Percentiles rank a stretch among this genome's conserved stretches.
These are phyloP conservation scores for Pleoardoris graminearum DNA, from an alignment of 2,329 filamentous ascomycete species.

Conservation along the genomic window DNA sequence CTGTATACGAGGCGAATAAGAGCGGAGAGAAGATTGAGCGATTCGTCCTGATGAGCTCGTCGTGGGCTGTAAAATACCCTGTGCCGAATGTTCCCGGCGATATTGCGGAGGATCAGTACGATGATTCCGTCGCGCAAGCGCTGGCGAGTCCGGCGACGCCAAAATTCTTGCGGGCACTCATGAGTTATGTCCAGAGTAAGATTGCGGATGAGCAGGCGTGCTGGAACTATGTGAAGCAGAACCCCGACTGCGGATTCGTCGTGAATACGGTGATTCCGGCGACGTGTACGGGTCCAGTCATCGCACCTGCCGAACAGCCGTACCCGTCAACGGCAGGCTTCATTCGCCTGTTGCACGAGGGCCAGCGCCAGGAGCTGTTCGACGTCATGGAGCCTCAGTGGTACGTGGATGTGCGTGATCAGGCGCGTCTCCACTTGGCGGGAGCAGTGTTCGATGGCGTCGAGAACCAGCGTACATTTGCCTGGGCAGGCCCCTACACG, in stretches of 20 bases:
- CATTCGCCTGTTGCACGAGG: slow-evolving; percentile 12
- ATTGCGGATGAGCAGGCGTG: slow-evolving; percentile 13
- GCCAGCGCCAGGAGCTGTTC: slow-evolving; percentile 11
- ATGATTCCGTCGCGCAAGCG: slow-evolving; percentile 31
- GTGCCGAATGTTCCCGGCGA: slow-evolving; percentile 37
- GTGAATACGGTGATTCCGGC: slow-evolving; percentile 16
- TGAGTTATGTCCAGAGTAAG: slow-evolving; percentile 60
- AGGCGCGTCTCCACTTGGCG: slow-evolving; percentile 19
- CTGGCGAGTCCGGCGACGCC: slow-evolving; percentile 33
- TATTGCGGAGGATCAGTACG: slow-evolving; percentile 37
- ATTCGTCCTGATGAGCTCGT: slow-evolving; percentile 48
- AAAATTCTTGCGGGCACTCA: slow-evolving; percentile 21
- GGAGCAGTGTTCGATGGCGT: slow-evolving; percentile 17
- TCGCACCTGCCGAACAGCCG: slow-evolving; percentile 12
- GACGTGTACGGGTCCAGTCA: slow-evolving; percentile 16
- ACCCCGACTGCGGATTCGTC: slow-evolving; percentile 13
- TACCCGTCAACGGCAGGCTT: slow-evolving; percentile 18
- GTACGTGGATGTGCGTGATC: slow-evolving; percentile 16
- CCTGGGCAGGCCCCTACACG: slow-evolving; percentile 16
- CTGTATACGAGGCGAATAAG: slow-evolving; percentile 42
- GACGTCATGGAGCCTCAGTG: slow-evolving; percentile 11
- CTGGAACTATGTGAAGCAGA: slow-evolving; percentile 15
- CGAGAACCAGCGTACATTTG: slow-evolving; percentile 17
- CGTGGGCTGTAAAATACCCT: slow-evolving; percentile 38
- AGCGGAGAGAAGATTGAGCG: slow-evolving; percentile 37